phyloP scores from a whole-genome alignment of 306 rosid species.

The Alnus glutinosa region DNA sequence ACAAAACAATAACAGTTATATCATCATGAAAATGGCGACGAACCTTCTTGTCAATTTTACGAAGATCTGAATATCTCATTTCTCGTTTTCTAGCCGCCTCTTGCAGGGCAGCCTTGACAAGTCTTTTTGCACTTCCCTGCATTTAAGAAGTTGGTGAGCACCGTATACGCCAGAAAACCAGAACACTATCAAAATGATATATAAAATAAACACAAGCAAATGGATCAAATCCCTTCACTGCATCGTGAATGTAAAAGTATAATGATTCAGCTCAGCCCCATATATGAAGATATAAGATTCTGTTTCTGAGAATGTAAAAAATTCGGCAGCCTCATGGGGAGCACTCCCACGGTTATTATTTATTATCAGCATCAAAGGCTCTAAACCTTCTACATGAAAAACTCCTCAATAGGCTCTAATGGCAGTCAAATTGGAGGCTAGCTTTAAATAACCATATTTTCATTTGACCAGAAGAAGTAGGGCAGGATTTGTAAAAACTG shows the following conservation, averaged over 20 bases:
- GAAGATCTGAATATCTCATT: constrained; percentile 79
- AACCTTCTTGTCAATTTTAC: constrained; percentile 75
- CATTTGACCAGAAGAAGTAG: not conserved
- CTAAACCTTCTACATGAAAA: not conserved
- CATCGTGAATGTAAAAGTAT: not conserved
- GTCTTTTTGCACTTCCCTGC: constrained; percentile 94
- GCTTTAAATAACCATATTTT: not conserved
- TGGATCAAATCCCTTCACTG: not conserved
- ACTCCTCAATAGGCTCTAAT: not conserved
- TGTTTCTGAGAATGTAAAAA: not conserved
- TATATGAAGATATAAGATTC: not conserved
- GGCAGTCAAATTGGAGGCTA: constrained; percentile 1
- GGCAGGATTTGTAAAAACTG: not conserved
- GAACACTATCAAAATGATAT: not conserved
- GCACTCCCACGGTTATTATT: not conserved
- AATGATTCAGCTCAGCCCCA: not conserved
- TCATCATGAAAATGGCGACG: constrained; percentile 90
- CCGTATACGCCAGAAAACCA: not conserved
- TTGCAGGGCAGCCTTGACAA: constrained; percentile 81
- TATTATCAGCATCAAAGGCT: not conserved
- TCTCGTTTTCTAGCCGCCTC: constrained; percentile 93
- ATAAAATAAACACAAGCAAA: not conserved
- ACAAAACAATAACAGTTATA: constrained; percentile 83
- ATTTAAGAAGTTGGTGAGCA: constrained; percentile 4
- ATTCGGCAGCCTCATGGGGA: not conserved